Evolutionary conservation across 495 filamentous ascomycete species (phyloP), one percentile per base, ranked within the genome.

Genomic region (Cercophora newfieldiana): DNA sequence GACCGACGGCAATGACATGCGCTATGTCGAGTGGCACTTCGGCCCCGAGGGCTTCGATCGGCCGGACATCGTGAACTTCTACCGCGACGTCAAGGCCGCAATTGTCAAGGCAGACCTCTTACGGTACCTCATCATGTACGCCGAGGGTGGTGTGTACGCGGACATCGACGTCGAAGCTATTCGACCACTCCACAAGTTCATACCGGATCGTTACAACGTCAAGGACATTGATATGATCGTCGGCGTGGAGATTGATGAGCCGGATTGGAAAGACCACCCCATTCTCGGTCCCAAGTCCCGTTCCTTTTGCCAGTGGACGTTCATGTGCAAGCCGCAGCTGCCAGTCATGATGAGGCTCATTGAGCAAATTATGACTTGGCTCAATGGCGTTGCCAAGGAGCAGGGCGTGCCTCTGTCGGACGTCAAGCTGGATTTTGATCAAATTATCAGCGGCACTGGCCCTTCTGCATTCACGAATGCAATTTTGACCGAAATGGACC

Each of bases 281-380:
- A 86, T 89, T 64, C 82, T 89, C 14, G 87, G 88, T 26, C 77
- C 79, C 55, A 89, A 88, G 70, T 87, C 81, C 18, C 73, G 79
- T 24, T 88, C 86, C 18, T 90, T 90, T 68, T 89, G 86, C 75
- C 87, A 89, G 70, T 90, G 88, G 87, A 89, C 87, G 10, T 87
- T 89, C 65, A 84, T 86, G 77, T 83, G 81, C 75, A 88, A 87
- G 72, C 85, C 86, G 4, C 78, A 81, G 62, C 82, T 84, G 26
- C 86, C 86, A 31, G 83, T 89, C 65, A 85, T 90, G 85, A 80
- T 88, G 77, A 71, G 78, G 16, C 79, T 89, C 14, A 79, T 89
- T 28, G 83, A 89, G 67, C 81, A 84, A 61, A 88, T 89, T 69
- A 77, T 87, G 65, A 69, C 71, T 1, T 89, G 87, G 85, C 78